Conservation (phyloP, 352 stramenopile species). For the Globisporangium uncinulatum region DNA sequence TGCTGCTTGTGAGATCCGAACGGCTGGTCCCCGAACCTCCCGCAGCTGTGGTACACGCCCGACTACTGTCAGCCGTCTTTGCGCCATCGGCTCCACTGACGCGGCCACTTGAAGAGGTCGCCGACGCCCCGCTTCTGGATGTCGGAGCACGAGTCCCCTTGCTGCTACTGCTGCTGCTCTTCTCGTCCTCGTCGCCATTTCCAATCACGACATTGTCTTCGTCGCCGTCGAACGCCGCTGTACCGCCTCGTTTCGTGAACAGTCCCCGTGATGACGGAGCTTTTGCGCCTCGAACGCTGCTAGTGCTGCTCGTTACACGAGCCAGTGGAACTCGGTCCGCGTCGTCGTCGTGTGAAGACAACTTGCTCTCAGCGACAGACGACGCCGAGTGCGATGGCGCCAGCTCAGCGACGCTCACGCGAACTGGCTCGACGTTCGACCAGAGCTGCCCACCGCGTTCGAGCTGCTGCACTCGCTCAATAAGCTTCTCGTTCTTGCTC, state of each 20-base stretch:
- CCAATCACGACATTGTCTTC: conserved; percentile 69
- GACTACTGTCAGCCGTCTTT: background rate
- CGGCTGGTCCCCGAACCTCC: background rate
- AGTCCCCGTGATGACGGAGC: conserved; percentile 43
- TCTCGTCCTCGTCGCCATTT: conserved; percentile 32
- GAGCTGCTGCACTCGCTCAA: conserved; percentile 61
- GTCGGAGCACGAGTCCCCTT: conserved; percentile 8
- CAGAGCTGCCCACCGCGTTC: conserved; percentile 63
- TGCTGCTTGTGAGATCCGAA: conserved; percentile 8
- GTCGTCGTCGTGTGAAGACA: conserved; percentile 11
- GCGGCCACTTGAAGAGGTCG: background rate
- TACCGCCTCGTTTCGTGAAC: conserved; percentile 43
- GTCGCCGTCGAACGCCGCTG: conserved; percentile 29
- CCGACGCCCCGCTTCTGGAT: conserved; percentile 7
- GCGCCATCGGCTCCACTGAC: background rate
- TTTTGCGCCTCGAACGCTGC: conserved; percentile 17
- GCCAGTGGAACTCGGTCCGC: conserved; percentile 3
- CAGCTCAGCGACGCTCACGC: background rate
- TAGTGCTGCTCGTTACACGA: background rate
- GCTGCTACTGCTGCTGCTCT: background rate
- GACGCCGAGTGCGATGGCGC: conserved; percentile 1
- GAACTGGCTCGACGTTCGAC: conserved; percentile 31
- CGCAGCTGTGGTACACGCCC: background rate
- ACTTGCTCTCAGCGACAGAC: conserved; percentile 5
- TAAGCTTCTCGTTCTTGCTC: conserved; percentile 66